Evolutionary conservation across 768 basidiomycete genomes (phyloP), one percentile per base, ranked within the genome.

Genomic region (Mycena indigotica): DNA sequence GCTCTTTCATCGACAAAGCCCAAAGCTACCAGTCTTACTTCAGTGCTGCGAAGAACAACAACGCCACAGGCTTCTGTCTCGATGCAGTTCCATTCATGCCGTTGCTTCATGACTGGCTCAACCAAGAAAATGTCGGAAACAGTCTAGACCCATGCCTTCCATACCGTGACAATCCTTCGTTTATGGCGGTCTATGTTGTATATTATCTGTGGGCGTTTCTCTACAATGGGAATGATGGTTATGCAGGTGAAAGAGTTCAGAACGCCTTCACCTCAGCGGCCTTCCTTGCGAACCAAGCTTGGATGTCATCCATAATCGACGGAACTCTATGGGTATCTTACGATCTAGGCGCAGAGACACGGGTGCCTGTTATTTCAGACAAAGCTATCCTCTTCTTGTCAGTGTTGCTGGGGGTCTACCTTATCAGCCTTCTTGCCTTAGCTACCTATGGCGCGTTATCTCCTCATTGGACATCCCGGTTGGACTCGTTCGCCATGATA

Each of bases 261-360:
- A 48, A 48, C 25, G 46, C 46, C 24, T 48, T 48, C 46, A 48
- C 46, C 21, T 24, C 46, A 6, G 46, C 46, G 4, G 46, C 46
- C 5, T 48, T 48, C 25, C 25, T 48, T 12, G 46, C 46, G 15
- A 48, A 48, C 25, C 12, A 48, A 28, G 46, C 23, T 6, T 48
- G 46, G 46, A 4, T 48, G 24, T 15, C 21, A 4, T 6, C 12
- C 15, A 28, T 28, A 4, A 21, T 6, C 24, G 46, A 48, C 23
- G 46, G 46, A 12, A 6, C 5, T 5, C 25, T 48, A 5, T 25
- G 12, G 24, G 46, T 48, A 12, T 6, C 24, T 26, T 48, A 48
- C 46, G 46, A 48, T 26, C 19, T n/a, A 13, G 46, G 46, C 25
- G 46, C 46, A 21, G 46, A 48, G 24, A 28, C 46, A 6, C 46